Evolutionary conservation across 1,284 basidiomycete genomes (phyloP).

Genomic region (Boletus semigastroideus): DNA sequence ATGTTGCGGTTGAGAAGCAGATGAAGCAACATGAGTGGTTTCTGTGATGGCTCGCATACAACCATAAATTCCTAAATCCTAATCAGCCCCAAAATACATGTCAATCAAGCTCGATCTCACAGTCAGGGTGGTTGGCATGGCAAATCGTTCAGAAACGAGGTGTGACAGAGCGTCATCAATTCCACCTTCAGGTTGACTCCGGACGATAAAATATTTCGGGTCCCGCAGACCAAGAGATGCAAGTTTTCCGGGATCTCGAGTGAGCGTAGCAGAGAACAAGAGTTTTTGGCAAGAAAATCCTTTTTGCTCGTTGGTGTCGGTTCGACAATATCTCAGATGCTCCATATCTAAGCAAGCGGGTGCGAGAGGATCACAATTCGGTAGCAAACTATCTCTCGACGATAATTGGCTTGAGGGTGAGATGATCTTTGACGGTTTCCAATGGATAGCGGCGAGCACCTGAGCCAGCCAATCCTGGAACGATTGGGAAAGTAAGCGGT

Average conservation of each 20-base stretch:
- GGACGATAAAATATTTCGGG: constrained; percentile 90
- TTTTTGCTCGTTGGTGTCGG: constrained; percentile 56
- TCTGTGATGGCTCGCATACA: constrained; percentile 75
- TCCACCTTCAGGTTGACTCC: constrained; percentile 42
- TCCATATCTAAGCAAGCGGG: constrained; percentile 56
- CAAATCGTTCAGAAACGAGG: constrained; percentile 74
- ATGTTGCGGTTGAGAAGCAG: constrained; percentile 68
- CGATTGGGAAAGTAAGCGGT: constrained; percentile 90
- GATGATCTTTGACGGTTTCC: constrained; percentile 34
- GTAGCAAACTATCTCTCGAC: constrained; percentile 12
- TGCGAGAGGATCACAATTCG: constrained; percentile 54
- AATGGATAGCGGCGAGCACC: constrained; percentile 72
- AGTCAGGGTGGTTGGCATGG: constrained; percentile 74
- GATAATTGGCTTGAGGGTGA: not conserved
- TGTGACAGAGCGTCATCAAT: constrained; percentile 42
- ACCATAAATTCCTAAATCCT: constrained; percentile 79
- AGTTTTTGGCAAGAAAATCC: constrained; percentile 87
- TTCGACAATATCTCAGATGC: constrained; percentile 38
- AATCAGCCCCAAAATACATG: not conserved
- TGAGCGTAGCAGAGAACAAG: constrained; percentile 95
- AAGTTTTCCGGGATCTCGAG: constrained; percentile 91
- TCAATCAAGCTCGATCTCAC: constrained; percentile 40
- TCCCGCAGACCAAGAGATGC: constrained; percentile 76
- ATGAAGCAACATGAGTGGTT: constrained; percentile 89
- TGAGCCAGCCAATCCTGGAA: constrained; percentile 94